Evolutionary conservation across 2,329 filamentous ascomycete species (phyloP).

Genomic region (Epichloe typhina): DNA sequence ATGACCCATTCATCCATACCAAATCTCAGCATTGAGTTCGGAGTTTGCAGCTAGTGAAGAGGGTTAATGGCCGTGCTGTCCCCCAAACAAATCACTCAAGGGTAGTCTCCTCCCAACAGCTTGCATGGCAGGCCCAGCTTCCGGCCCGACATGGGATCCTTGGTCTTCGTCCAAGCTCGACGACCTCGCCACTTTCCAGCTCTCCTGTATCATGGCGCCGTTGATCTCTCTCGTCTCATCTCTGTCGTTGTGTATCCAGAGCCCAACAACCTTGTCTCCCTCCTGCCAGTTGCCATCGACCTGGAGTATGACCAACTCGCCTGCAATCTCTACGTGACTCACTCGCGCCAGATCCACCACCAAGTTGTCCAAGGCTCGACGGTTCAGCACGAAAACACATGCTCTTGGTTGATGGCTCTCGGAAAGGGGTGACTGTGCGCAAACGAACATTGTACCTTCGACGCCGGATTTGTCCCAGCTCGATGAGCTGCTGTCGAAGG

Average conservation of each 20-base stretch:
- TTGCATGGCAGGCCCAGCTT: slow-evolving; percentile 29
- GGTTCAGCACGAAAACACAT: slow-evolving; percentile 61
- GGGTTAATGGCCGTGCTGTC: slow-evolving; percentile 12
- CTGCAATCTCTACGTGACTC: slow-evolving; percentile 49
- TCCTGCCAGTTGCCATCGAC: slow-evolving; percentile 22
- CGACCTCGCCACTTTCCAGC: slow-evolving; percentile 26
- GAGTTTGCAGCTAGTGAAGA: neutral
- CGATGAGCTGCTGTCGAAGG: slow-evolving; percentile 50
- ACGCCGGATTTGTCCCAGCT: slow-evolving; percentile 76
- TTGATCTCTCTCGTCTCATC: slow-evolving; percentile 30
- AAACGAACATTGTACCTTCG: slow-evolving; percentile 84
- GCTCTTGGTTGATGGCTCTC: slow-evolving; percentile 25
- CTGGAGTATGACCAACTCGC: slow-evolving; percentile 39
- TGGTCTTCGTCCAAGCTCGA: slow-evolving; percentile 16
- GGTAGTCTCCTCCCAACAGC: slow-evolving; percentile 31
- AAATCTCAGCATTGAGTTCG: neutral
- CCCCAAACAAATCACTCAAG: slow-evolving; percentile 32
- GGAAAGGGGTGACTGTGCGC: slow-evolving; percentile 41
- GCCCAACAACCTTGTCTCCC: slow-evolving; percentile 31
- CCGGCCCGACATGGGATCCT: slow-evolving; percentile 17
- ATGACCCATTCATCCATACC: neutral
- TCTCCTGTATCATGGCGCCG: slow-evolving; percentile 27
- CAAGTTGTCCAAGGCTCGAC: slow-evolving; percentile 58
- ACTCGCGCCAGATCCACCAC: slow-evolving; percentile 49
- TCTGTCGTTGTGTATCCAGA: slow-evolving; percentile 42